Evolutionary conservation across 352 stramenopile species (phyloP).

Genomic region (Pythium inflatum): DNA sequence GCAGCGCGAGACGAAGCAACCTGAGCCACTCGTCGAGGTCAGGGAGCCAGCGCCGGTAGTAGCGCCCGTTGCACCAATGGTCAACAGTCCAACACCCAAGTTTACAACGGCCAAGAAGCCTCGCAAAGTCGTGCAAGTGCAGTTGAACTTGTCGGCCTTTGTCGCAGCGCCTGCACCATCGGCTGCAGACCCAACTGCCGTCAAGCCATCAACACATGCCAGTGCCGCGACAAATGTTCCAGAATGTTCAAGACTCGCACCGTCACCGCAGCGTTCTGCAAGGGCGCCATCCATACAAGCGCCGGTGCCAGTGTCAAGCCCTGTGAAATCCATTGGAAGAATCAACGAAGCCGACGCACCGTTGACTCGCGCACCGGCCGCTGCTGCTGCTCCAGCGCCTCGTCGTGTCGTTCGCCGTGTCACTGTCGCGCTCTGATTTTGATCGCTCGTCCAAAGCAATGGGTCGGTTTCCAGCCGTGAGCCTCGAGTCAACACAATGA

Average conservation of each 20-base stretch:
- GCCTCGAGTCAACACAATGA: too few relatives aligned
- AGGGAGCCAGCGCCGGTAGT: not conserved
- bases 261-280: not conserved
- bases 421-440: too few relatives aligned
- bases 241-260: not conserved
- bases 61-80: not conserved
- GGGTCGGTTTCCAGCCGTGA: too few relatives aligned
- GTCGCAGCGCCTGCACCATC: not conserved
- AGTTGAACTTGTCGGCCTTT: constrained; percentile 38
- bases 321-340: too few relatives aligned
- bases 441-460: too few relatives aligned
- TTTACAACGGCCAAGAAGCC: constrained; percentile 13
- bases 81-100: not conserved
- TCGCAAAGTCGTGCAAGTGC: constrained; percentile 51
- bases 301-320: too few relatives aligned
- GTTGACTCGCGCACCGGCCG: too few relatives aligned
- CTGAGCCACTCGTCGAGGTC: not conserved
- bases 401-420: not conserved
- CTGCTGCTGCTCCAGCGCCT: not conserved
- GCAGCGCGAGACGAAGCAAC: too few relatives aligned
- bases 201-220: too few relatives aligned
- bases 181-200: not conserved
- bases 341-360: too few relatives aligned
- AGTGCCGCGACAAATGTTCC: not conserved
- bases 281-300: not conserved